These are phyloP conservation scores for Sclerotinia minor DNA, from an alignment of 2,329 filamentous ascomycete genomes.

Conservation along the genomic window DNA sequence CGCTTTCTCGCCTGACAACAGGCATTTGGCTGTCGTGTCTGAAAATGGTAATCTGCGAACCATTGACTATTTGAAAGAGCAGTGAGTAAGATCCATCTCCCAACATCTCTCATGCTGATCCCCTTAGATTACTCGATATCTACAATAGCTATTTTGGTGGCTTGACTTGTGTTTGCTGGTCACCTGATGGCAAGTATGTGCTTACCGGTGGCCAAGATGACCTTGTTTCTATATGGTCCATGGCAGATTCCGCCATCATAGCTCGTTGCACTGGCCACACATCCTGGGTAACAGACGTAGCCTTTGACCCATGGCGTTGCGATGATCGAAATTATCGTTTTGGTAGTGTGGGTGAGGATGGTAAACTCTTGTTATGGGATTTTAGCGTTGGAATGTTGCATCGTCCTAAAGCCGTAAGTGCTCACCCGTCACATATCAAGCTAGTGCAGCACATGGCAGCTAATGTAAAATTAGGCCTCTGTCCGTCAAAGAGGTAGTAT, in stretches of 20 bases:
- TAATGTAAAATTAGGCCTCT: conserved; percentile 47
- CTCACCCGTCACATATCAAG: conserved; percentile 22
- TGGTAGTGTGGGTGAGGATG: conserved; percentile 93
- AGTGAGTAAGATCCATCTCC: conserved; percentile 55
- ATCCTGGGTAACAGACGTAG: conserved; percentile 90
- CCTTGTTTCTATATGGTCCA: conserved; percentile 91
- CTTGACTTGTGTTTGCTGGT: conserved; percentile 93
- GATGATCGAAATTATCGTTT: conserved; percentile 95
- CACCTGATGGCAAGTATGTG: conserved; percentile 93
- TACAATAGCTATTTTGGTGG: conserved; percentile 94
- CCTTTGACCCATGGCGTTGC: conserved; percentile 96
- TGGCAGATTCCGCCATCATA: conserved; percentile 79
- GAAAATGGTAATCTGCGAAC: conserved; percentile 89
- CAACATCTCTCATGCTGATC: conserved; percentile 27
- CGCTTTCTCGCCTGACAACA: conserved; percentile 85
- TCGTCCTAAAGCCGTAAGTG: conserved; percentile 76
- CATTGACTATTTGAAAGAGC: conserved; percentile 88
- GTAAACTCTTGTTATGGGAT: conserved; percentile 89
- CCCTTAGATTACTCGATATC: conserved; percentile 71
- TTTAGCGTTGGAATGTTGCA: conserved; percentile 97
- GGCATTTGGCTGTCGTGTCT: conserved; percentile 83
- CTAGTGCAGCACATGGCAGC: conserved; percentile 24
- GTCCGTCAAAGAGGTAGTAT: conserved; percentile 55
- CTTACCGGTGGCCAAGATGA: conserved; percentile 96
- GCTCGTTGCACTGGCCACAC: conserved; percentile 93